Evolutionary conservation across 257 asterid genomes (phyloP).

Genomic region (Scutellaria barbata): DNA sequence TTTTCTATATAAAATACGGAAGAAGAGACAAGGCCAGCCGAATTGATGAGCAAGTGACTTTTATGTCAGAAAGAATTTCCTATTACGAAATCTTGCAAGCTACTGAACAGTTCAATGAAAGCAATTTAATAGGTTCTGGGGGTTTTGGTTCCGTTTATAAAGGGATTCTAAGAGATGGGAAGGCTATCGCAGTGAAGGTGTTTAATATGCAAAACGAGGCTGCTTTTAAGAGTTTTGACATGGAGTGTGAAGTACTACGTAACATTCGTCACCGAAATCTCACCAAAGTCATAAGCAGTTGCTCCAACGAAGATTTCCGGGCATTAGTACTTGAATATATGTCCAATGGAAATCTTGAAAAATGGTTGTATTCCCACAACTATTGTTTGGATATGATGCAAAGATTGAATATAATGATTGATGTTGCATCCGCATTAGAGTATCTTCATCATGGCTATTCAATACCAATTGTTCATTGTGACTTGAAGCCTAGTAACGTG

Average conservation of each 20-base stretch:
- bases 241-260: slow-evolving; percentile 32
- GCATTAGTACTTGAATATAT: slow-evolving; percentile 45
- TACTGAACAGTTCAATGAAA: slow-evolving; percentile 31
- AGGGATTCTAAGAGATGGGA: slow-evolving; percentile 22
- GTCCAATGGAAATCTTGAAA: slow-evolving; percentile 47
- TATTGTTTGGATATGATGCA: slow-evolving; percentile 12
- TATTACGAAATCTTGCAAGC: slow-evolving; percentile 40
- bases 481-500: slow-evolving; percentile 31
- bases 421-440: slow-evolving; percentile 32
- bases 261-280: slow-evolving; percentile 46
- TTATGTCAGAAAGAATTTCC: slow-evolving; percentile 29
- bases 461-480: slow-evolving; percentile 25
- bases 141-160: slow-evolving; percentile 37
- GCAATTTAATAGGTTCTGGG: slow-evolving; percentile 38
- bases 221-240: slow-evolving; percentile 32
- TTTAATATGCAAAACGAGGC: slow-evolving; percentile 27
- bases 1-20: background rate
- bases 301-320: slow-evolving; percentile 43
- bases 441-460: slow-evolving; percentile 35
- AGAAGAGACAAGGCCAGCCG: background rate
- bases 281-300: slow-evolving; percentile 37
- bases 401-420: slow-evolving; percentile 35
- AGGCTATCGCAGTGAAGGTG: slow-evolving; percentile 34
- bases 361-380: slow-evolving; percentile 34
- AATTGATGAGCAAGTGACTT: background rate